A percentile compares a stretch with the other conserved stretches of the same genome.
Conservation (phyloP, 2,329 filamentous ascomycete species). For the Trichoderma sp. region DNA sequence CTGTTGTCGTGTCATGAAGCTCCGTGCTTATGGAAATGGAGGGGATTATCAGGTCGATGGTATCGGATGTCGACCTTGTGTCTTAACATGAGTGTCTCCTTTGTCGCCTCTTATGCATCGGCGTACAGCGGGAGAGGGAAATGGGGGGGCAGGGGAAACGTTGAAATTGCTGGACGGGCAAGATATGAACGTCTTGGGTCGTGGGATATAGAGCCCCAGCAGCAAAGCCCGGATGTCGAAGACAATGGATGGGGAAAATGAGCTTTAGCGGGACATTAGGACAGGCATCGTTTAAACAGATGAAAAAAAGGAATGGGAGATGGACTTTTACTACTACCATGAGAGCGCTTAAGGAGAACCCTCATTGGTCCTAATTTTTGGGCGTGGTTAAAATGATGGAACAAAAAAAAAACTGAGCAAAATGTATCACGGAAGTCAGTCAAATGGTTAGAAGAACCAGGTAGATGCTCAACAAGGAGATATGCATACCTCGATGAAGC, state of each 20-base stretch:
- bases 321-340: conserved; percentile 8
- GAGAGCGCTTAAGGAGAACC: conserved; percentile 6
- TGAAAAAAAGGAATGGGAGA: conserved; percentile 19
- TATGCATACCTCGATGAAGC: background rate
- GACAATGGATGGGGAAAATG: conserved; percentile 17
- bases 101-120: conserved; percentile 14
- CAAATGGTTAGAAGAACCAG: background rate
- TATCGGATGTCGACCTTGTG: conserved; percentile 21
- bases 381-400: conserved; percentile 10
- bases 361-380: background rate
- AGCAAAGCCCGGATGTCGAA: conserved; percentile 19
- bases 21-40: conserved; percentile 28
- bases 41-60: conserved; percentile 26
- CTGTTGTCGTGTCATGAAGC: conserved; percentile 31
- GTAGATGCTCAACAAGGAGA: background rate
- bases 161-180: conserved; percentile 18
- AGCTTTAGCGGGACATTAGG: conserved; percentile 18
- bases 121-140: conserved; percentile 13
- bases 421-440: background rate
- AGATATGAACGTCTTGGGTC: conserved; percentile 20
- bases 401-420: conserved; percentile 5
- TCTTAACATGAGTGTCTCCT: conserved; percentile 19
- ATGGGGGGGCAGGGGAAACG: background rate
- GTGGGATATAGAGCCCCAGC: conserved; percentile 21
- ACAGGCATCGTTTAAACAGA: conserved; percentile 20